phyloP scores from a whole-genome alignment of 2,329 filamentous ascomycete species.

The Arachnomyces sp. region DNA sequence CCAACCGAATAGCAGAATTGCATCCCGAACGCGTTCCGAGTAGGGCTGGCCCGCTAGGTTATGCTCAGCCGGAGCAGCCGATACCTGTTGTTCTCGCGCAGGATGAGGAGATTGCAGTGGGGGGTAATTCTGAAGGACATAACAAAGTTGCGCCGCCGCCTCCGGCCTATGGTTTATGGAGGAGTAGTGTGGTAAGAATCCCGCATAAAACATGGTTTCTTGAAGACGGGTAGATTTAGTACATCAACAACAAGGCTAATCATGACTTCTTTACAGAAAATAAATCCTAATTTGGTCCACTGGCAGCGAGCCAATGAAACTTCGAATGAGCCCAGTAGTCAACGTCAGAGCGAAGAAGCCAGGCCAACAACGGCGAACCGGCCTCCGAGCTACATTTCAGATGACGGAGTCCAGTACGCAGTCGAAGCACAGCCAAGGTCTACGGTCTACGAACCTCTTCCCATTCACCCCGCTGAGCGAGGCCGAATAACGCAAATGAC shows the following conservation, averaged over 20 bases:
- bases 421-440: constrained; percentile 59
- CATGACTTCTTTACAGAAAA: constrained; percentile 43
- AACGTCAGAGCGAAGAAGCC: constrained; percentile 11
- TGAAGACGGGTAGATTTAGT: not conserved
- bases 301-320: constrained; percentile 58
- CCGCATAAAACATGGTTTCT: constrained; percentile 3
- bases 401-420: constrained; percentile 67
- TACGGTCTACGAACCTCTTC: constrained; percentile 33
- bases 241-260: constrained; percentile 2
- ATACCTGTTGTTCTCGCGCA: constrained; percentile 68
- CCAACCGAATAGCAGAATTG: constrained; percentile 25
- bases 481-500: not conserved
- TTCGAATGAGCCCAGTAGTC: constrained; percentile 14
- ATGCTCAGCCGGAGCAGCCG: constrained; percentile 62
- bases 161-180: constrained; percentile 79
- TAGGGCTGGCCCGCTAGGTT: constrained; percentile 53
- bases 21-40: constrained; percentile 35
- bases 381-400: constrained; percentile 69
- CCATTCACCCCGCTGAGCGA: constrained; percentile 44
- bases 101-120: constrained; percentile 59
- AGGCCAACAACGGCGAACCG: constrained; percentile 36
- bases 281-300: constrained; percentile 72
- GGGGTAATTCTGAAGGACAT: constrained; percentile 46
- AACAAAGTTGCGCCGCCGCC: constrained; percentile 51
- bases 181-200: constrained; percentile 66